These are phyloP conservation scores for Aspergillus alliaceus DNA, from an alignment of 2,329 filamentous ascomycete species.

Conservation along the genomic window DNA sequence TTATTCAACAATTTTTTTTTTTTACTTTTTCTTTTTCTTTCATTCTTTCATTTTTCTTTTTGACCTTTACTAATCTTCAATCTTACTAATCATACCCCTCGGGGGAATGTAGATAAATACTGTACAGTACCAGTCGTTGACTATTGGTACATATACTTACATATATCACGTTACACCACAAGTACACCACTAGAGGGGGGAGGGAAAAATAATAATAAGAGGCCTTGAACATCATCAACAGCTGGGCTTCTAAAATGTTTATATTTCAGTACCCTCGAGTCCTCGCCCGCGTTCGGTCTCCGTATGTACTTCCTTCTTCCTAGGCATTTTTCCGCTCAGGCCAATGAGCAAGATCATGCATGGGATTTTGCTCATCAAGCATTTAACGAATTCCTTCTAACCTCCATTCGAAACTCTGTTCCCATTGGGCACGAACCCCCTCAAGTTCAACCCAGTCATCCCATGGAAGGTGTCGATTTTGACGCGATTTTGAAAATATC, in stretches of 20 bases:
- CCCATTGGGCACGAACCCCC: constrained; percentile 14
- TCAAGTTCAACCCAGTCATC: constrained; percentile 6
- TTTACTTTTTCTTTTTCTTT: background rate
- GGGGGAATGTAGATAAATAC: background rate
- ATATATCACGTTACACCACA: background rate
- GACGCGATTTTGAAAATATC: background rate
- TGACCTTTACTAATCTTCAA: background rate
- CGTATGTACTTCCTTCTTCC: constrained; percentile 1
- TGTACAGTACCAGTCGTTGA: too few species aligned
- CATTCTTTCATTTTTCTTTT: background rate
- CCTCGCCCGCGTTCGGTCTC: background rate
- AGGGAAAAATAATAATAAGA: too few species aligned
- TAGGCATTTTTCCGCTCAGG: background rate
- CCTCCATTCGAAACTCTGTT: constrained; percentile 6
- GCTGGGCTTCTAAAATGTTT: background rate
- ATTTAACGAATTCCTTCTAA: background rate
- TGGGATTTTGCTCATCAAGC: background rate
- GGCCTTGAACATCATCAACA: background rate
- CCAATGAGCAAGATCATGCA: background rate
- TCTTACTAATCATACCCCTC: background rate
- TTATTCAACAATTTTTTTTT: background rate
- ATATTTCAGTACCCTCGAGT: background rate
- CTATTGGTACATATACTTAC: too few species aligned
- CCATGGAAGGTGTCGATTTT: background rate
- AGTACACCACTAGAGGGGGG: too few species aligned